Percentiles rank a stretch among this genome's conserved stretches.
These are phyloP conservation scores for Peniophora sp. DNA, from an alignment of 1,284 basidiomycete genomes.

Conservation along the genomic window DNA sequence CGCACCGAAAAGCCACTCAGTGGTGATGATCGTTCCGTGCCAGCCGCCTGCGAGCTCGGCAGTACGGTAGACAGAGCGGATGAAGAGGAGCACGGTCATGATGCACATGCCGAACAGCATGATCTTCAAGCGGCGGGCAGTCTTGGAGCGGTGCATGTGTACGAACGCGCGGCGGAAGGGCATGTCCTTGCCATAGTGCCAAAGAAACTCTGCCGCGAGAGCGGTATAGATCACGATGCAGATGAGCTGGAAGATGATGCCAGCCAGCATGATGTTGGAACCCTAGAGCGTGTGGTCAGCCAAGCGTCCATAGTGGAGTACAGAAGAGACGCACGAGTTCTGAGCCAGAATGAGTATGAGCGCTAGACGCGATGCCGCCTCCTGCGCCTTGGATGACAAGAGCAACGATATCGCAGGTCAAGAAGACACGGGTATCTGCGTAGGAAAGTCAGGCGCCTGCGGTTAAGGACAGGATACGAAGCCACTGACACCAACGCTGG, in stretches of 20 bases:
- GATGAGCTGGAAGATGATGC: slow-evolving; percentile 46
- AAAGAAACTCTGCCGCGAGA: slow-evolving; percentile 29
- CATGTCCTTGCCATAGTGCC: slow-evolving; percentile 23
- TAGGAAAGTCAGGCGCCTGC: neutral
- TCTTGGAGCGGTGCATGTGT: neutral
- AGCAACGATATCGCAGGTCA: slow-evolving; percentile 34
- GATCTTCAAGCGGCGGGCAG: slow-evolving; percentile 12
- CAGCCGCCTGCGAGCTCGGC: slow-evolving; percentile 50
- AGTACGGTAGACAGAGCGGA: slow-evolving; percentile 39
- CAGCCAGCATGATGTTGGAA: slow-evolving; percentile 45
- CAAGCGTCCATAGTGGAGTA: no score
- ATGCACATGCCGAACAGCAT: slow-evolving; percentile 16
- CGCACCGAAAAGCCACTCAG: slow-evolving; percentile 48
- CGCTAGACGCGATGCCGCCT: slow-evolving; percentile 42
- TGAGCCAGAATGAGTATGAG: neutral
- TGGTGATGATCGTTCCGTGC: slow-evolving; percentile 42
- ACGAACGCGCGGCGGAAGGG: slow-evolving; percentile 19
- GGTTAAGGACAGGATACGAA: neutral
- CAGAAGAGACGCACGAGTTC: no score
- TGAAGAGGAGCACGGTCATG: slow-evolving; percentile 7
- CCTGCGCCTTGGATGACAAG: slow-evolving; percentile 48
- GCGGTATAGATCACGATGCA: slow-evolving; percentile 24
- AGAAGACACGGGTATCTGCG: neutral
- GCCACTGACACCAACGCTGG: slow-evolving; percentile 17
- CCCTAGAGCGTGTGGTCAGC: no score